Conservation (phyloP, 352 stramenopile species). For the Pythium dissimile region DNA sequence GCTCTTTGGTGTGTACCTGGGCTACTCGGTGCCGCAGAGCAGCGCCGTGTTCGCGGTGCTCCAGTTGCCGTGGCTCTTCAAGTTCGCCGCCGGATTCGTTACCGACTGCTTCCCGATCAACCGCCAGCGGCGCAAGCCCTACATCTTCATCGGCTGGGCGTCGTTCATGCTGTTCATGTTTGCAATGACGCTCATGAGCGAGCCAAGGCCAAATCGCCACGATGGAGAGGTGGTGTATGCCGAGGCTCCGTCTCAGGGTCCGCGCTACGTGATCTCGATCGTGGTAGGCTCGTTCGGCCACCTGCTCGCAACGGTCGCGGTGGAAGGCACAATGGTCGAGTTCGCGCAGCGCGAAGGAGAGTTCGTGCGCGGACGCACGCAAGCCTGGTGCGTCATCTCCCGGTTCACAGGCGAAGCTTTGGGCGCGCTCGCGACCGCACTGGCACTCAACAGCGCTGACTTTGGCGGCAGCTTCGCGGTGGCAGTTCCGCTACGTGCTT, state of each 20-base stretch:
- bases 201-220: neutral
- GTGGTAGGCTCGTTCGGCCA: slow-evolving; percentile 1
- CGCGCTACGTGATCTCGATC: slow-evolving; percentile 1
- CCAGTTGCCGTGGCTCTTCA: slow-evolving; percentile 15
- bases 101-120: slow-evolving; percentile 22
- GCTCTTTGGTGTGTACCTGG: slow-evolving; percentile 24
- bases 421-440: neutral
- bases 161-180: slow-evolving; percentile 10
- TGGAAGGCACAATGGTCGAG: slow-evolving; percentile 19
- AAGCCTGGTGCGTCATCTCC: neutral
- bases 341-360: slow-evolving; percentile 15
- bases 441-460: slow-evolving; percentile 8
- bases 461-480: slow-evolving; percentile 15
- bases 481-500: neutral
- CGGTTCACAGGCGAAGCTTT: slow-evolving; percentile 7
- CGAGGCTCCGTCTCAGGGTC: neutral
- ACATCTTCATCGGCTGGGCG: slow-evolving; percentile 25
- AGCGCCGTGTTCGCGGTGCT: slow-evolving; percentile 1
- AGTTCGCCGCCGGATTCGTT: slow-evolving; percentile 27
- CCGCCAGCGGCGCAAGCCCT: slow-evolving; percentile 25
- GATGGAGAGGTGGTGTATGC: neutral
- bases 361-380: slow-evolving; percentile 10
- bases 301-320: neutral
- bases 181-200: slow-evolving; percentile 10
- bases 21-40: slow-evolving; percentile 1